phyloP scores from a whole-genome alignment of 176 grass and related monocot species.

The maize (Zea mays) region DNA sequence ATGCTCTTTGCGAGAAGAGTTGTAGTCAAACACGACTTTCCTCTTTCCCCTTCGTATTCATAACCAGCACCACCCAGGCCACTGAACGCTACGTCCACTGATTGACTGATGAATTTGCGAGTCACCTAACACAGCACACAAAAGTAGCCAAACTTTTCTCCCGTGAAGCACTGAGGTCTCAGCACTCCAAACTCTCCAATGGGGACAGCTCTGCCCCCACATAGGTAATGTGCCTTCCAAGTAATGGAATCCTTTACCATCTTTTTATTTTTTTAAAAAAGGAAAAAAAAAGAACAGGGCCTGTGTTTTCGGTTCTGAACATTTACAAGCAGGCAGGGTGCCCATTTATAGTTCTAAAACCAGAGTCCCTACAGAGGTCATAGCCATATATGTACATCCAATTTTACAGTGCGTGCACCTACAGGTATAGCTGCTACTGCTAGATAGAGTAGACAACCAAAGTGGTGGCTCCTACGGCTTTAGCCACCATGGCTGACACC shows the following conservation, averaged over 20 bases:
- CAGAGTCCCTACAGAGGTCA: neutral
- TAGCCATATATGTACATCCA: constrained; percentile 24
- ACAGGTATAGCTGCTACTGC: neutral
- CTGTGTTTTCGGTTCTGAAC: neutral
- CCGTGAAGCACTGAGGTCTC: neutral
- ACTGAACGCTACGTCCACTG: neutral
- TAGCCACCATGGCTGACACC: constrained; percentile 47
- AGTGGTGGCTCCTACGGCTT: neutral
- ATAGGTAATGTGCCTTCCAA: neutral
- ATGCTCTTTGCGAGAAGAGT: neutral
- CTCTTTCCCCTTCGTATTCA: neutral
- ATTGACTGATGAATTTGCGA: neutral
- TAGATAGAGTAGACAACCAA: neutral
- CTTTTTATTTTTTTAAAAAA: neutral
- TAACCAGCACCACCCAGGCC: neutral
- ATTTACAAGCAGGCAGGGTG: constrained; percentile 20
- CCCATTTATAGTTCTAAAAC: constrained; percentile 12
- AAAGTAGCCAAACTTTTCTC: neutral
- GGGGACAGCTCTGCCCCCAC: neutral
- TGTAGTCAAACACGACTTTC: neutral
- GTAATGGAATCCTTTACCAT: neutral
- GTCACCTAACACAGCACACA: neutral
- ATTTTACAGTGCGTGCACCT: neutral
- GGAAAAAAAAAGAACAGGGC: neutral
- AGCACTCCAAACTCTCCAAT: neutral